phyloP scores from a whole-genome alignment of 2,329 filamentous ascomycete genomes.

The Zymoseptoria crescenta region DNA sequence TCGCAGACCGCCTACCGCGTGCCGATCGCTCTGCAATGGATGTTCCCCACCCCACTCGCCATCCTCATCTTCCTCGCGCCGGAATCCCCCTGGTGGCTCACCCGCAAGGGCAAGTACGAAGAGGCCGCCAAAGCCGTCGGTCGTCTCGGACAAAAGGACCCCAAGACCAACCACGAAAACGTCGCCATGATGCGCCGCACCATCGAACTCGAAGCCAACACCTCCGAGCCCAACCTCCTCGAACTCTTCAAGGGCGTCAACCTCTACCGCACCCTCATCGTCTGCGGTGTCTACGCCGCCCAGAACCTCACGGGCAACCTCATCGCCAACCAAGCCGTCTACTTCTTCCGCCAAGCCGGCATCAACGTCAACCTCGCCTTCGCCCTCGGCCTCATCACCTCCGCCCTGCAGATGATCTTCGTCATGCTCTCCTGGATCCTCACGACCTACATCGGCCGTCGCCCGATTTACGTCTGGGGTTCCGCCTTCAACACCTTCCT shows the following conservation, averaged over 20 bases:
- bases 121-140: slow-evolving; percentile 41
- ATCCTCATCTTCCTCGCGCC: slow-evolving; percentile 46
- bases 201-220: slow-evolving; percentile 46
- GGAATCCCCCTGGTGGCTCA: slow-evolving; percentile 49
- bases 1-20: slow-evolving; percentile 38
- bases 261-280: slow-evolving; percentile 47
- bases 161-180: slow-evolving; percentile 36
- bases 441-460: slow-evolving; percentile 55
- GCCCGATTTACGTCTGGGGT: slow-evolving; percentile 58
- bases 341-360: slow-evolving; percentile 57
- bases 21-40: slow-evolving; percentile 51
- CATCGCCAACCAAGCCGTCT: slow-evolving; percentile 56
- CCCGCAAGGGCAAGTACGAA: slow-evolving; percentile 41
- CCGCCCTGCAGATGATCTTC: slow-evolving; percentile 53
- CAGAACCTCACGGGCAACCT: slow-evolving; percentile 57
- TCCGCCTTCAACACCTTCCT: slow-evolving; percentile 47
- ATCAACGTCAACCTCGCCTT: slow-evolving; percentile 50
- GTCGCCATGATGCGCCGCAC: slow-evolving; percentile 54
- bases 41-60: slow-evolving; percentile 49
- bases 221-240: slow-evolving; percentile 41
- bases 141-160: slow-evolving; percentile 42
- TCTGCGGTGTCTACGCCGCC: slow-evolving; percentile 50
- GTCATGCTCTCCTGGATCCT: slow-evolving; percentile 62
- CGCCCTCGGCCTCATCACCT: slow-evolving; percentile 56
- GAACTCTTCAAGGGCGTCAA: slow-evolving; percentile 52